phyloP scores from a whole-genome alignment of 768 basidiomycete species.

The Amylocystis lapponica region DNA sequence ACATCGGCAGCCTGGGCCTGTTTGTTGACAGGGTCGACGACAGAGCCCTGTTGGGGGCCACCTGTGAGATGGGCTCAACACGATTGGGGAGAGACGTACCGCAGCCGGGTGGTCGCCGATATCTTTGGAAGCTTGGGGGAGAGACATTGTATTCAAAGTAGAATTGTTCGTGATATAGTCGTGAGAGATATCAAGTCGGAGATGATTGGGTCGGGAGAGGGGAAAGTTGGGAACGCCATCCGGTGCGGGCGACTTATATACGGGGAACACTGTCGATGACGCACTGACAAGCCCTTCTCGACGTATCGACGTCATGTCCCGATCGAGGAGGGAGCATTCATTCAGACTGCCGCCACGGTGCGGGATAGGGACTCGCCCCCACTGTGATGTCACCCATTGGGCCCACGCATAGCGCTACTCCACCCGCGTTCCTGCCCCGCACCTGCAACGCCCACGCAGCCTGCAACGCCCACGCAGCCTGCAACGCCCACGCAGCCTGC shows the following conservation, averaged over 20 bases:
- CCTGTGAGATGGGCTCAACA: background rate
- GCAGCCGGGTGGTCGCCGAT: constrained; percentile 48
- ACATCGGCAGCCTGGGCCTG: constrained; percentile 63
- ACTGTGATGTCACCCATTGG: background rate
- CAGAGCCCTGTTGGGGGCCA: constrained; percentile 37
- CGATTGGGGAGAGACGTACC: background rate
- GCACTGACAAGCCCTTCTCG: too few relatives aligned
- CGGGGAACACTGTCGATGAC: constrained; percentile 4
- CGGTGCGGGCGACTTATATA: constrained; percentile 4
- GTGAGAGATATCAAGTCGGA: too few relatives aligned
- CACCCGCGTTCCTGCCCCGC: too few relatives aligned
- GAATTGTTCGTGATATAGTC: too few relatives aligned
- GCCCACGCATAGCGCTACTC: too few relatives aligned
- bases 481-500: too few relatives aligned
- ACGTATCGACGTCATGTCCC: constrained; percentile 14
- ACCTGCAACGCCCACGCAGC: too few relatives aligned
- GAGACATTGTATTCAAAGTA: too few relatives aligned
- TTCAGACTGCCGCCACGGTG: too few relatives aligned
- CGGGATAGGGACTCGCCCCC: background rate
- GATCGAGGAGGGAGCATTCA: too few relatives aligned
- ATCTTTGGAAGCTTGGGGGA: constrained; percentile 57
- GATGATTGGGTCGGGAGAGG: constrained; percentile 1
- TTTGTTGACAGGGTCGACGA: constrained; percentile 63
- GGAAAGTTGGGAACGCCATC: constrained; percentile 9
- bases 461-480: too few relatives aligned